A percentile compares a stretch with the other conserved stretches of the same genome.
Conservation (phyloP, 2,329 filamentous ascomycete species). For the Penicillium glabrum region DNA sequence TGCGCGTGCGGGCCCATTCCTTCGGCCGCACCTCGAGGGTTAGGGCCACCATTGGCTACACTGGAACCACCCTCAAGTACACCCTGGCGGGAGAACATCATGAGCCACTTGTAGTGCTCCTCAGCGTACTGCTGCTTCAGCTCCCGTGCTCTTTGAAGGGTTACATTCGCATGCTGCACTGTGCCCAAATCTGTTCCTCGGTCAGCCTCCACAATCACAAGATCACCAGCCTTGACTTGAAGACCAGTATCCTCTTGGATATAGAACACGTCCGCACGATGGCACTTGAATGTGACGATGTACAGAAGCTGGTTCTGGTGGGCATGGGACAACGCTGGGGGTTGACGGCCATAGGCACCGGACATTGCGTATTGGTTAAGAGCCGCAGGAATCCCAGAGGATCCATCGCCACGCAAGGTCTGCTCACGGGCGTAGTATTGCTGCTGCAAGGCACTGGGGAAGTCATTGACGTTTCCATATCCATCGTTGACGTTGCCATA, state of each 20-base stretch:
- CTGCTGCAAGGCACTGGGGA: conserved; percentile 35
- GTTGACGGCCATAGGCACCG: conserved; percentile 39
- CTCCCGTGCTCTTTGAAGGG: conserved; percentile 83
- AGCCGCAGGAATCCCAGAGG: conserved; percentile 35
- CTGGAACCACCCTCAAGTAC: conserved; percentile 45
- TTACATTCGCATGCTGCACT: conserved; percentile 83
- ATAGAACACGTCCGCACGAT: conserved; percentile 92
- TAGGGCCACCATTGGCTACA: conserved; percentile 55
- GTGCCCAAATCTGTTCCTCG: conserved; percentile 94
- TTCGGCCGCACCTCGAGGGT: conserved; percentile 68
- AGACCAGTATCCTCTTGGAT: conserved; percentile 94
- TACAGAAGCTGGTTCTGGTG: conserved; percentile 55
- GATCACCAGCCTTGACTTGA: conserved; percentile 83
- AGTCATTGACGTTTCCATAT: conserved; percentile 37
- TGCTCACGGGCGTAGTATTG: conserved; percentile 46
- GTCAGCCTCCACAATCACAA: conserved; percentile 97
- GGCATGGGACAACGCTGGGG: conserved; percentile 34
- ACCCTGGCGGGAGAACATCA: conserved; percentile 92
- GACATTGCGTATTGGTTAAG: conserved; percentile 43
- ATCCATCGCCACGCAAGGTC: conserved; percentile 35
- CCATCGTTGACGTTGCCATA: conserved; percentile 38
- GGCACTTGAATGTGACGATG: conserved; percentile 95
- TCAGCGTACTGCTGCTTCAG: conserved; percentile 88
- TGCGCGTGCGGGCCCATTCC: conserved; percentile 77
- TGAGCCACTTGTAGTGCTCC: conserved; percentile 96